Evolutionary conservation across 768 basidiomycete species (phyloP).

Genomic region (Hortiboletus campestris): DNA sequence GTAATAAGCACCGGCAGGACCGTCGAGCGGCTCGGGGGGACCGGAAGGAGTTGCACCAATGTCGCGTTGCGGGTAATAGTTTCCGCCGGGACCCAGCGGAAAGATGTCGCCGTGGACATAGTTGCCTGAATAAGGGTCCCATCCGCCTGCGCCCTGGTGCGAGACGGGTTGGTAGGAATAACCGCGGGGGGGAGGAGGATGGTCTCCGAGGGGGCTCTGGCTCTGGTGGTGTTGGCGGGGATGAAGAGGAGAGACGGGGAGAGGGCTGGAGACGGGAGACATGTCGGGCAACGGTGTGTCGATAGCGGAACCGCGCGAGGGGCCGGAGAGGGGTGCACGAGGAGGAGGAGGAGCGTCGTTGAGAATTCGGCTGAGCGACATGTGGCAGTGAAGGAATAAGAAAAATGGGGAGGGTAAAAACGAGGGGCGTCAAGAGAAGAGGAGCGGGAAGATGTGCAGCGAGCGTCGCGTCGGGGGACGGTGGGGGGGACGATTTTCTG

Average conservation of each 20-base stretch:
- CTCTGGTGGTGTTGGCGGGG: constrained; percentile 28
- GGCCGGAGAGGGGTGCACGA: constrained; percentile 28
- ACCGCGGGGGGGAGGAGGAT: constrained; percentile 33
- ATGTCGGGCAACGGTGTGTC: constrained; percentile 24
- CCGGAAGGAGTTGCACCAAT: constrained; percentile 6
- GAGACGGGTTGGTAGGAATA: constrained; percentile 37
- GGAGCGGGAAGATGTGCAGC: not conserved
- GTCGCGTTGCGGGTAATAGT: constrained; percentile 35
- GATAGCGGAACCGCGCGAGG: constrained; percentile 12
- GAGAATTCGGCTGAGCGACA: constrained; percentile 80
- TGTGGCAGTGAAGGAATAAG: constrained; percentile 30
- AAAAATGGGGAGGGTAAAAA: constrained; percentile 2
- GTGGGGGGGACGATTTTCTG: not conserved
- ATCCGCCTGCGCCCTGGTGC: constrained; percentile 39
- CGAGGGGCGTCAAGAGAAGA: not conserved
- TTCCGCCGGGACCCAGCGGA: constrained; percentile 37
- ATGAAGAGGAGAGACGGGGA: constrained; percentile 19
- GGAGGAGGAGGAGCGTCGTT: constrained; percentile 63
- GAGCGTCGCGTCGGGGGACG: not conserved
- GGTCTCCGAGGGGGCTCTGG: constrained; percentile 27
- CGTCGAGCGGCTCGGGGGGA: constrained; percentile 21
- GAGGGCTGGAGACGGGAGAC: constrained; percentile 20
- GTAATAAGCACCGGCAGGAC: constrained; percentile 26
- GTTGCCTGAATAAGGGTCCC: constrained; percentile 39
- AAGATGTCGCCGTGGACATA: constrained; percentile 39